Evolutionary conservation across 352 stramenopile genomes (phyloP).

Genomic region (Pythium dissotocum): DNA sequence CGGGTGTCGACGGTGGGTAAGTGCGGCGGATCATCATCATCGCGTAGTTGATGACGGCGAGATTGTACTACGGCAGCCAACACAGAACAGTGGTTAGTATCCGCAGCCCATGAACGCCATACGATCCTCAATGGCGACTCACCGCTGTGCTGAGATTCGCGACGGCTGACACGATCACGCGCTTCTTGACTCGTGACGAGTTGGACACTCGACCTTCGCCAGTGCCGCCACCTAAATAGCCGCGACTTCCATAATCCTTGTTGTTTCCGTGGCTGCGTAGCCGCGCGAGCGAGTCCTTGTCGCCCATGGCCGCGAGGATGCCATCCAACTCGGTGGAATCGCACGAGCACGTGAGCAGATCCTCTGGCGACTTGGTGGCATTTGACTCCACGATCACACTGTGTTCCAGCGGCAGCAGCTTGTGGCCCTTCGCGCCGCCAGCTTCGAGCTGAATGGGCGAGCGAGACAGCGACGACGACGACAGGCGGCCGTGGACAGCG

Average conservation of each 20-base stretch:
- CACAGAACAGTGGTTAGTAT: neutral
- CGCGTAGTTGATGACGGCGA: constrained; percentile 60
- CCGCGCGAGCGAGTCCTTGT: neutral
- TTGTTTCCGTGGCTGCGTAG: neutral
- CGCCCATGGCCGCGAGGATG: constrained; percentile 17
- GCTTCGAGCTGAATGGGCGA: neutral
- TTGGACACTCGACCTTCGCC: neutral
- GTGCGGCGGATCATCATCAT: constrained; percentile 45
- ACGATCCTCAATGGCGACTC: constrained; percentile 13
- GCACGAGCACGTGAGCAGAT: constrained; percentile 16
- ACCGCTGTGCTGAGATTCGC: constrained; percentile 82
- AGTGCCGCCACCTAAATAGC: neutral
- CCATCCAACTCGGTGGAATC: constrained; percentile 22
- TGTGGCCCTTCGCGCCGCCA: neutral
- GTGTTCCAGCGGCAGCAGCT: neutral
- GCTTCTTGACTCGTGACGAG: constrained; percentile 23
- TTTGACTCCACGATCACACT: neutral
- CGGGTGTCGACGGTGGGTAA: constrained; percentile 51
- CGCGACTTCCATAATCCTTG: constrained; percentile 14
- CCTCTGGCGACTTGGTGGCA: constrained; percentile 8
- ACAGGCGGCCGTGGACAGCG: neutral
- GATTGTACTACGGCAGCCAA: constrained; percentile 58
- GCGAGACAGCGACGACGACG: neutral
- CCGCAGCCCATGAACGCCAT: too few species aligned
- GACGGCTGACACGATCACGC: constrained; percentile 65